Conservation (phyloP, 371 early-diverging fungal species). For the Mortierella sp. region DNA sequence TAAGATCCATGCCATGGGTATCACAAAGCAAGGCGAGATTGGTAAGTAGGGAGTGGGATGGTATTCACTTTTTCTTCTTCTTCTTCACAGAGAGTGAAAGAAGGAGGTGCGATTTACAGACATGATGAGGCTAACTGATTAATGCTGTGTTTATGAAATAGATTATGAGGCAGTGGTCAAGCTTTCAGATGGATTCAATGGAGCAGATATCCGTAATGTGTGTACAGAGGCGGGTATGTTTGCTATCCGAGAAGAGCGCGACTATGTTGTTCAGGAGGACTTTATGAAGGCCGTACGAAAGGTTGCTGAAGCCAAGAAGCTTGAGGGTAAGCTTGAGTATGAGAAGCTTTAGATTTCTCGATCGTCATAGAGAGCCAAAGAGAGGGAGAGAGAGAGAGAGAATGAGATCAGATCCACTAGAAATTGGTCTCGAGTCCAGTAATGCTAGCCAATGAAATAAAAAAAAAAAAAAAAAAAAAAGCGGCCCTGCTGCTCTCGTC, state of each 20-base stretch:
- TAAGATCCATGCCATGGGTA: conserved; percentile 91
- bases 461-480: background rate
- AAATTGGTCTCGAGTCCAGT: no score
- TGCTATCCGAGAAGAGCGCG: conserved; percentile 99
- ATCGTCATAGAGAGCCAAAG: no score
- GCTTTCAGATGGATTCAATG: conserved; percentile 98
- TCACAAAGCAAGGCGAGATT: conserved; percentile 97
- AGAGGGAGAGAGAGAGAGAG: no score
- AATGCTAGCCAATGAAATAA: no score
- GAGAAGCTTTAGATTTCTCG: conserved; percentile 74
- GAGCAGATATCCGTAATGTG: conserved; percentile 99
- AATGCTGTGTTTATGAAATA: conserved; percentile 23
- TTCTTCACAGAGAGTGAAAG: no score
- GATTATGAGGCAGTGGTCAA: conserved; percentile 99
- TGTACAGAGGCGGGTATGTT: conserved; percentile 99
- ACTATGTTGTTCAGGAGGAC: conserved; percentile 97
- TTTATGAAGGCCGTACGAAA: conserved; percentile 99
- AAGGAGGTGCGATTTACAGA: no score
- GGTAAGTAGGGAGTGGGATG: conserved; percentile 61
- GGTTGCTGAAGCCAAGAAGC: conserved; percentile 98
- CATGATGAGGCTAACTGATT: no score
- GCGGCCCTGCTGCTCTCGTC: background rate
- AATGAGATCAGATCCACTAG: no score
- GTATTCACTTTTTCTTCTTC: background rate
- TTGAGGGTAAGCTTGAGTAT: conserved; percentile 98